Conservation (phyloP, 345 rosid genomes). For the Boechera stricta region DNA sequence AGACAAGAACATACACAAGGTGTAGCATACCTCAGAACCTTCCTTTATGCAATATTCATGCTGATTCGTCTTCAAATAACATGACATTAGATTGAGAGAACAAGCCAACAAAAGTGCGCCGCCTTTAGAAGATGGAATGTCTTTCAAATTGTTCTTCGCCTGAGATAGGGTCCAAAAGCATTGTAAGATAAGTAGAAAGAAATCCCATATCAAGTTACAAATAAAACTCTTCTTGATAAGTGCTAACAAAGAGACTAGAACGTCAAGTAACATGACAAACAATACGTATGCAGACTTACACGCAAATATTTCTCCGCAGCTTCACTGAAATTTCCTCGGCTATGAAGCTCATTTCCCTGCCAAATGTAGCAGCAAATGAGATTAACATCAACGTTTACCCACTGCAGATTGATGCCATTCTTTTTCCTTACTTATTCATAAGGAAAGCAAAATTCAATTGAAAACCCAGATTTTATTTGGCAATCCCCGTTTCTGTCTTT, state of each 20-base stretch:
- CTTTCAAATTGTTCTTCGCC: slow-evolving; percentile 90
- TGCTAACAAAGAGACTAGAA: slow-evolving; percentile 7
- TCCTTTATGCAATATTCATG: slow-evolving; percentile 73
- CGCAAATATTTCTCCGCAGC: slow-evolving; percentile 82
- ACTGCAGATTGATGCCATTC: neutral
- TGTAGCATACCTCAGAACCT: slow-evolving; percentile 81
- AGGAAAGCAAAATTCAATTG: neutral
- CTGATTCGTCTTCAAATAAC: slow-evolving; percentile 83
- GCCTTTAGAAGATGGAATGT: slow-evolving; percentile 64
- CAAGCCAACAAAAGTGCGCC: slow-evolving; percentile 72
- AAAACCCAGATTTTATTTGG: neutral
- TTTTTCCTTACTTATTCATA: neutral
- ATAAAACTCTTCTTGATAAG: neutral
- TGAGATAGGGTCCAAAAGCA: slow-evolving; percentile 42
- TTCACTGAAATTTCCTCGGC: slow-evolving; percentile 67
- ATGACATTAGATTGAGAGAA: slow-evolving; percentile 95
- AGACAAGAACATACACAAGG: slow-evolving; percentile 14
- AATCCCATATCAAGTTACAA: neutral
- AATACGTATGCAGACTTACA: slow-evolving; percentile 54
- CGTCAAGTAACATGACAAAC: slow-evolving; percentile 20
- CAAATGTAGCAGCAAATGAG: slow-evolving; percentile 8
- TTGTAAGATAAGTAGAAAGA: slow-evolving; percentile 13
- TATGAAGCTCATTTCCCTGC: slow-evolving; percentile 94
- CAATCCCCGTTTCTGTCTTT: neutral
- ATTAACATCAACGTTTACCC: neutral